These are phyloP conservation scores for Suillus fuscotomentosus DNA, from an alignment of 768 basidiomycete genomes.

Conservation along the genomic window DNA sequence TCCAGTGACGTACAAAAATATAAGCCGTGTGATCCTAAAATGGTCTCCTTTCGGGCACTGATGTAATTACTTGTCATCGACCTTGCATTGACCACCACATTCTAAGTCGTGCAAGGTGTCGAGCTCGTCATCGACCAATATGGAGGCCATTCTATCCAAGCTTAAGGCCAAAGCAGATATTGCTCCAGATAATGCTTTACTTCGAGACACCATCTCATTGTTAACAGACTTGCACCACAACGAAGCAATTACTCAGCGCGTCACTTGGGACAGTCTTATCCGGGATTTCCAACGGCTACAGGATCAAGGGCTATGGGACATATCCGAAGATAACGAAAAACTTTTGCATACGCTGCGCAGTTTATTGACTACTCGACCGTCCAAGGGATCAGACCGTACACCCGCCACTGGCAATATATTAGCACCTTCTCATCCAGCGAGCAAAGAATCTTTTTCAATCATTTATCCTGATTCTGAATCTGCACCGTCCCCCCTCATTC, in stretches of 20 bases:
- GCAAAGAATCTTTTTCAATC: constrained; percentile 14
- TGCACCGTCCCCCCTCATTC: constrained; percentile 17
- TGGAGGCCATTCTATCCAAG: constrained; percentile 28
- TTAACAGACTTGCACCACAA: constrained; percentile 21
- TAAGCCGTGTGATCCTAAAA: not conserved
- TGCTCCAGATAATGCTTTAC: constrained; percentile 14
- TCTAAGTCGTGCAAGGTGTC: not conserved
- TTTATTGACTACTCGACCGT: constrained; percentile 13
- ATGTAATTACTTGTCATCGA: not conserved
- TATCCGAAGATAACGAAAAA: constrained; percentile 23
- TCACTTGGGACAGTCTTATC: constrained; percentile 24
- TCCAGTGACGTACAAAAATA: not conserved
- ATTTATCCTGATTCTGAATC: constrained; percentile 13
- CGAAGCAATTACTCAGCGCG: constrained; percentile 14
- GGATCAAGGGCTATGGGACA: constrained; percentile 25
- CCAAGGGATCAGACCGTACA: not conserved
- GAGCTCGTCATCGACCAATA: constrained; percentile 4
- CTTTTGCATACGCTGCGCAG: constrained; percentile 25
- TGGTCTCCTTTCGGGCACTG: not conserved
- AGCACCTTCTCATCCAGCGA: not conserved
- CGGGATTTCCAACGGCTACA: constrained; percentile 21
- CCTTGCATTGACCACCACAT: not conserved
- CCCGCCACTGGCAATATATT: not conserved
- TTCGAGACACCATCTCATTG: constrained; percentile 19
- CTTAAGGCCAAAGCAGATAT: constrained; percentile 16